Evolutionary conservation across 345 rosid species (phyloP).

Genomic region (Ailanthus altissimus): DNA sequence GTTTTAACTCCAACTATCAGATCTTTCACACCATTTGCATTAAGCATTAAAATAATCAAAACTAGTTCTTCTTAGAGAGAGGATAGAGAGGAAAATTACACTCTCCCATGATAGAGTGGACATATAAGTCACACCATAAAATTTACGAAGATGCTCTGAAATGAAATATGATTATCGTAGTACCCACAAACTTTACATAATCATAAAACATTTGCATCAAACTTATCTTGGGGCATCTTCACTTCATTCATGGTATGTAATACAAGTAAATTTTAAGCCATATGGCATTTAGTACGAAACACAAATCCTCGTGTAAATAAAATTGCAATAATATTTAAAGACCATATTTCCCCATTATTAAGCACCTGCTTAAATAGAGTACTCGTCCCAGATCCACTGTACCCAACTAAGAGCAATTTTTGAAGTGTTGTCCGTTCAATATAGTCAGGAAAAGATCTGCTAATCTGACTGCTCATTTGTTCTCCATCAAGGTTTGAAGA

Average conservation of each 20-base stretch:
- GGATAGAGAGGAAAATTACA: background rate
- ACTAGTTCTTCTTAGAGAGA: background rate
- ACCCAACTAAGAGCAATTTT: slow-evolving; percentile 87
- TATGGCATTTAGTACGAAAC: background rate
- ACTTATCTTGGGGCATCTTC: background rate
- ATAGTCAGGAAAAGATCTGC: slow-evolving; percentile 76
- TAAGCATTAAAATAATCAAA: background rate
- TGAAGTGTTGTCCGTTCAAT: slow-evolving; percentile 70
- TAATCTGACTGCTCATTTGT: slow-evolving; percentile 44
- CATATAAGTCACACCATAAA: background rate
- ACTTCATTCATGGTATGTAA: background rate
- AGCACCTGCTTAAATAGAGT: slow-evolving; percentile 95
- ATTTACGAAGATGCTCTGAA: background rate
- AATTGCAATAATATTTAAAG: slow-evolving; percentile 1
- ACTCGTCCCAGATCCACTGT: slow-evolving; percentile 89
- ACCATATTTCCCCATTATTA: slow-evolving; percentile 5
- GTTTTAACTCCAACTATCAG: background rate
- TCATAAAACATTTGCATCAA: background rate
- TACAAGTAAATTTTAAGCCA: background rate
- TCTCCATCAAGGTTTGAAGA: slow-evolving; percentile 63
- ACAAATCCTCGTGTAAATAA: background rate
- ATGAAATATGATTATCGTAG: background rate
- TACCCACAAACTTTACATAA: background rate
- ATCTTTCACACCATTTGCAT: background rate
- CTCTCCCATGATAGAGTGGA: background rate